Percentiles rank a stretch among this genome's conserved stretches.
phyloP scores from a whole-genome alignment of 306 rosid species.

The Bauhinia variegata region DNA sequence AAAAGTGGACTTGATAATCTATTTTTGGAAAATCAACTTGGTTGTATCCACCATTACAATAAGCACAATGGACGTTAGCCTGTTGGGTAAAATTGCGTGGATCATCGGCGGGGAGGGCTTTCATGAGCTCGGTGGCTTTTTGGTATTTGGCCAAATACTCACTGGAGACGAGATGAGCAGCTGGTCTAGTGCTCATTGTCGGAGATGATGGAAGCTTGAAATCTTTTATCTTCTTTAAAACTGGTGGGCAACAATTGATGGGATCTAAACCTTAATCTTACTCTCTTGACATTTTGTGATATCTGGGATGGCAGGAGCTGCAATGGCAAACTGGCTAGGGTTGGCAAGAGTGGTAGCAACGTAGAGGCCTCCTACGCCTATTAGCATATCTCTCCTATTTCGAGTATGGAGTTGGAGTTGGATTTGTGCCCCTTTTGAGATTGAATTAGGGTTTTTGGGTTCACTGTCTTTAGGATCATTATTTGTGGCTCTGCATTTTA shows the following conservation, averaged over 20 bases:
- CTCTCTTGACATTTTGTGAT: slow-evolving; percentile 42
- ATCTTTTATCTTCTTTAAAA: slow-evolving; percentile 32
- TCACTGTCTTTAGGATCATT: too few relatives aligned
- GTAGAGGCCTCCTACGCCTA: slow-evolving; percentile 52
- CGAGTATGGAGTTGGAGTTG: too few relatives aligned
- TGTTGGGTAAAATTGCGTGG: slow-evolving; percentile 58
- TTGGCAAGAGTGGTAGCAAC: slow-evolving; percentile 35
- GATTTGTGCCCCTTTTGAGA: too few relatives aligned
- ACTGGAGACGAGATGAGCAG: slow-evolving; percentile 46
- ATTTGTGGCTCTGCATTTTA: too few relatives aligned
- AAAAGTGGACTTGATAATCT: slow-evolving; percentile 48
- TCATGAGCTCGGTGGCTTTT: slow-evolving; percentile 51
- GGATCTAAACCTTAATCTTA: slow-evolving; percentile 27
- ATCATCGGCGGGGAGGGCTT: slow-evolving; percentile 46
- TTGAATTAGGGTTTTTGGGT: too few relatives aligned
- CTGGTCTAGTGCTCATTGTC: slow-evolving; percentile 42
- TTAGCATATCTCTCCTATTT: slow-evolving; percentile 47
- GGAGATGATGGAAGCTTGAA: slow-evolving; percentile 28
- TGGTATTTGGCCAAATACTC: slow-evolving; percentile 45
- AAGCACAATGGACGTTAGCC: slow-evolving; percentile 59
- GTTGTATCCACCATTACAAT: slow-evolving; percentile 54
- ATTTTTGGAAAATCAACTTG: slow-evolving; percentile 44
- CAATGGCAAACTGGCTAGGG: slow-evolving; percentile 37
- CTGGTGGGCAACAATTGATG: slow-evolving; percentile 52
- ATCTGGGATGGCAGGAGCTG: slow-evolving; percentile 45